Base-by-base conservation (phyloP, 2,329 filamentous ascomycete species). In the Chrysoporthe cubensis region DNA sequence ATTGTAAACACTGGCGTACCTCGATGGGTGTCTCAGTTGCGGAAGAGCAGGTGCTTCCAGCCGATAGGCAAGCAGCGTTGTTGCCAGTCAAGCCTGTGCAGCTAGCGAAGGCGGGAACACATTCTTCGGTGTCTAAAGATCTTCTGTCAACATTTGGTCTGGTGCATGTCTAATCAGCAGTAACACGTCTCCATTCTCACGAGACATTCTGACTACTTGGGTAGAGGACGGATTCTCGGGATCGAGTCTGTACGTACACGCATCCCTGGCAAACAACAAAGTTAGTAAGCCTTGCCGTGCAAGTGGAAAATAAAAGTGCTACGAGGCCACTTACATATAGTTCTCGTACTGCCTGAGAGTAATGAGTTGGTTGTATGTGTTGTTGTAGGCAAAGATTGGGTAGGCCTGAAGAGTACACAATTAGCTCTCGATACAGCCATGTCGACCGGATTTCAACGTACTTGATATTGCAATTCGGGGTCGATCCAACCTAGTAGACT, bases 401-500 rank as follows among this genome's bases (percentile, higher is more conserved):
- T 83, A 82, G 3, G 77, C 74, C 63, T 65, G 21, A 8, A 18
- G 11, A 60, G 40, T 14, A 4, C 2, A 26, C 4, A 14, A 8
- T 40, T 26, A 52, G 62, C n/a, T 43, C n/a, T 14, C 8, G n/a
- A 13, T 2, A 21, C 57, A 21, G 37, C 13, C 5, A 60, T 34
- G 6, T 16, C n/a, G 43, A 32, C 42, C 11, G 37, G 32, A 21
- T 32, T 16, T 37, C 7, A 50, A n/a, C 62, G 3, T n/a, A 60
- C 63, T 7, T 81, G 79, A 64, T 81, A 80, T 69, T 84, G 81
- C 2, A 77, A 70, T 16, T 75, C 74, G 9, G 80, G 76, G 71
- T 88, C 85, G 67, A 86, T 81, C 78, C 84, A 87, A 37, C 84
- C 85, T 81, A 16, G 84, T 58, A n/a, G 3, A 11, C 40, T 3